phyloP scores from a whole-genome alignment of 2,329 filamentous ascomycete species.

The Hypomyces rosellus region DNA sequence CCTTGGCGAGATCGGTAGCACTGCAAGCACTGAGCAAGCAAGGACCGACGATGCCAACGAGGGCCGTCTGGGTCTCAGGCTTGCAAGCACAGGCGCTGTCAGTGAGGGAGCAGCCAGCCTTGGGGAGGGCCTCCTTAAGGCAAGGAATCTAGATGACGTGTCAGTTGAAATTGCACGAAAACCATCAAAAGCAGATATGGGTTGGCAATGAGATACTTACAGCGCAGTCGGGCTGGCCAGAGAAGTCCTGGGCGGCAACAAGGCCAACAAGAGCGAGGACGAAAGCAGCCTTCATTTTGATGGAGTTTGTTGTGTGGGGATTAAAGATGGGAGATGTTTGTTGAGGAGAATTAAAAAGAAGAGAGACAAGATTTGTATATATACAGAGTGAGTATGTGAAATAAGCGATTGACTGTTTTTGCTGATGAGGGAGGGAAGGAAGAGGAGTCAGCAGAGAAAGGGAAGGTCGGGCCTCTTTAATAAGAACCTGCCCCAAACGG shows the following conservation, averaged over 20 bases:
- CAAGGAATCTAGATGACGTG: constrained; percentile 24
- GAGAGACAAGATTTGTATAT: background rate
- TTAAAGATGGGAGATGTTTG: background rate
- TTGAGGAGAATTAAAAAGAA: background rate
- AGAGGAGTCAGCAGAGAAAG: background rate
- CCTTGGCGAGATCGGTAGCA: constrained; percentile 23
- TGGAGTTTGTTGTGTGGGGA: constrained; percentile 3
- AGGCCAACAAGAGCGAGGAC: constrained; percentile 29
- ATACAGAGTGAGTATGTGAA: background rate
- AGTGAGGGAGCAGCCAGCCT: constrained; percentile 29
- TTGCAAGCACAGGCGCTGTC: constrained; percentile 36
- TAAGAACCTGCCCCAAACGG: too few species aligned
- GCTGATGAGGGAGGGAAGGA: background rate
- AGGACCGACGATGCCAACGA: constrained; percentile 22
- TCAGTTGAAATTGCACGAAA: too few species aligned
- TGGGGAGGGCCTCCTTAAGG: constrained; percentile 27
- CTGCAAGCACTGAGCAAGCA: constrained; percentile 32
- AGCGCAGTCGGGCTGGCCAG: constrained; percentile 32
- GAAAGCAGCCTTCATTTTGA: constrained; percentile 36
- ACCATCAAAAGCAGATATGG: too few species aligned
- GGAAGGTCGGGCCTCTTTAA: background rate
- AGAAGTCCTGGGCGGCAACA: constrained; percentile 33
- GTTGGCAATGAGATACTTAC: constrained; percentile 24
- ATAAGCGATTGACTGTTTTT: background rate
- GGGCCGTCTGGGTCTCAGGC: constrained; percentile 24